Evolutionary conservation across 441 rosid genomes (phyloP).

Genomic region (Sinapis alba): DNA sequence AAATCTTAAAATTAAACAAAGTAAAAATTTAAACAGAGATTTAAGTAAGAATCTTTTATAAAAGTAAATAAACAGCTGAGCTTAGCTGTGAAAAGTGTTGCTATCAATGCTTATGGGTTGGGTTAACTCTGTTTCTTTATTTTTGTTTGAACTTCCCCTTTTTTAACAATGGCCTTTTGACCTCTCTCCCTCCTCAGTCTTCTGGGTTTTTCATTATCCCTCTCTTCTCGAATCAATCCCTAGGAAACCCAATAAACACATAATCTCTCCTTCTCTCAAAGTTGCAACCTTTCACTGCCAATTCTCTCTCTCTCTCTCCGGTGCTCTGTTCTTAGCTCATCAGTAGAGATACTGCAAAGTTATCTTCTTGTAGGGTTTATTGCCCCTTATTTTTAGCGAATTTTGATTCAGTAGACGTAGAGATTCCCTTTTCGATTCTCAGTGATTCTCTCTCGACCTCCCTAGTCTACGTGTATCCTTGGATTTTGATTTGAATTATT

Average conservation of each 20-base stretch:
- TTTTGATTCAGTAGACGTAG: background rate
- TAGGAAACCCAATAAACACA: constrained; percentile 2
- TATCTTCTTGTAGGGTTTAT: constrained; percentile 16
- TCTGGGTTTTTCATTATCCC: constrained; percentile 40
- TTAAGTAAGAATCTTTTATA: background rate
- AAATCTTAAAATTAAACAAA: background rate
- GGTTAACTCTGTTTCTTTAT: constrained; percentile 30
- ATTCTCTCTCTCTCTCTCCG: background rate
- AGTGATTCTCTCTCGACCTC: constrained; percentile 38
- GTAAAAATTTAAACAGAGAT: background rate
- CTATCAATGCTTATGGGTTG: constrained; percentile 46
- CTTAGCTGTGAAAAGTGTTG: constrained; percentile 65
- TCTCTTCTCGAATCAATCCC: constrained; percentile 42
- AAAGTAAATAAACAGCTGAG: constrained; percentile 42
- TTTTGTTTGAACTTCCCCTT: constrained; percentile 39
- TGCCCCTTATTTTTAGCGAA: constrained; percentile 26
- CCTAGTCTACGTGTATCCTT: constrained; percentile 1
- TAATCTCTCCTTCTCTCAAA: constrained; percentile 24
- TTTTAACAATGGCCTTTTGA: constrained; percentile 47
- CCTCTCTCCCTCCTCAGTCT: constrained; percentile 32
- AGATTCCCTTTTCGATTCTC: constrained; percentile 6
- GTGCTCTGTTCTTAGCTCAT: constrained; percentile 8
- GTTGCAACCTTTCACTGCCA: constrained; percentile 22
- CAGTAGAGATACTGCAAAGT: constrained; percentile 51
- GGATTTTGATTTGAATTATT: constrained; percentile 40